These are phyloP conservation scores for Crucibulum parvulum DNA, from an alignment of 1,284 basidiomycete genomes.

Conservation along the genomic window DNA sequence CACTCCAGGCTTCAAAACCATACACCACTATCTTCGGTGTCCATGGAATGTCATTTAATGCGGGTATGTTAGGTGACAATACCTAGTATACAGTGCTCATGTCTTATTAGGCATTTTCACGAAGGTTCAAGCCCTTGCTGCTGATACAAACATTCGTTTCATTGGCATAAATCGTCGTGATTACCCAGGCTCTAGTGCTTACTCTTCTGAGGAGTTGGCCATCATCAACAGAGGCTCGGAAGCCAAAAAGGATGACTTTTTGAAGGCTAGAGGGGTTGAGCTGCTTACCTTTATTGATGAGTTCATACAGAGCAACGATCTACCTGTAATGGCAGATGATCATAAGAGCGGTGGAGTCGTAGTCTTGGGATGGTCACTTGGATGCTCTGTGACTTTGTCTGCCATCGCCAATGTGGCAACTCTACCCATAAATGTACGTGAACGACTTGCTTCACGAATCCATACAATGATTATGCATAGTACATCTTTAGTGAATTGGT, in stretches of 20 bases:
- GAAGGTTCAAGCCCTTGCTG: slow-evolving; percentile 45
- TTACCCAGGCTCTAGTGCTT: slow-evolving; percentile 15
- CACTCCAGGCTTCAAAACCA: background rate
- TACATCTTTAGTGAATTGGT: slow-evolving; percentile 2
- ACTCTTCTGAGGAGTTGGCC: slow-evolving; percentile 15
- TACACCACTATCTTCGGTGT: slow-evolving; percentile 6
- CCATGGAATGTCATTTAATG: slow-evolving; percentile 3
- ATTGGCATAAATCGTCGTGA: slow-evolving; percentile 11
- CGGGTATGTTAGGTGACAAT: background rate
- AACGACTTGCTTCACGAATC: slow-evolving; percentile 18
- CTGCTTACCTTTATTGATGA: slow-evolving; percentile 28
- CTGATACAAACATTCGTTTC: slow-evolving; percentile 20
- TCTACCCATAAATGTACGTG: slow-evolving; percentile 14
- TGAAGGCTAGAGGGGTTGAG: slow-evolving; percentile 28
- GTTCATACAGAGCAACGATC: slow-evolving; percentile 26
- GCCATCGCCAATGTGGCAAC: slow-evolving; percentile 24
- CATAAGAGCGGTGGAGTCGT: slow-evolving; percentile 31
- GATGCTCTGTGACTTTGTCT: slow-evolving; percentile 19
- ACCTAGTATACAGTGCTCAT: background rate
- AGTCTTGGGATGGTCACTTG: slow-evolving; percentile 37
- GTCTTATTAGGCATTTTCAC: slow-evolving; percentile 36
- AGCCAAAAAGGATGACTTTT: slow-evolving; percentile 11
- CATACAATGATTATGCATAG: slow-evolving; percentile 29
- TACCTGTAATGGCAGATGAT: slow-evolving; percentile 23
- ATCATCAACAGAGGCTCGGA: slow-evolving; percentile 16